A percentile compares a stretch with the other conserved stretches of the same genome.
These are phyloP conservation scores for Xylaria grammica DNA, from an alignment of 495 filamentous ascomycete species.

Conservation along the genomic window DNA sequence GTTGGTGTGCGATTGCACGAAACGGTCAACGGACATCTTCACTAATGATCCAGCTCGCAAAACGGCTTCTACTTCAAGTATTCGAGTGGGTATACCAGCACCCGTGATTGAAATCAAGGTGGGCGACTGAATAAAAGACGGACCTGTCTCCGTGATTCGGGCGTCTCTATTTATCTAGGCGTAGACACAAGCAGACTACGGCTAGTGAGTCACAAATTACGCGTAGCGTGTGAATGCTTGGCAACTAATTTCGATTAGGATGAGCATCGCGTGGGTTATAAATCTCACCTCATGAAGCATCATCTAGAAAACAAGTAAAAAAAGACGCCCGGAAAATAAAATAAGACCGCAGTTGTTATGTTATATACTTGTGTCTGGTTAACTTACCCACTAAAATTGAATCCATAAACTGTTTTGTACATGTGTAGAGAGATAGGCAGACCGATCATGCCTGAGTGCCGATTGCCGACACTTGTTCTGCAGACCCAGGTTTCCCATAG, in stretches of 20 bases:
- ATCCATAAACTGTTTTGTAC: conserved; percentile 19
- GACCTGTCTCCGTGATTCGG: not conserved
- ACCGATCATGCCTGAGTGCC: no score
- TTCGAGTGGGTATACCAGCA: no score
- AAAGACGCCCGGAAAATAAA: no score
- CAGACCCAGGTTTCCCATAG: not conserved
- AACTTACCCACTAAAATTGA: conserved; percentile 9
- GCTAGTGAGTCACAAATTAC: conserved; percentile 2
- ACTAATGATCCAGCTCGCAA: not conserved
- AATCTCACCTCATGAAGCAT: no score
- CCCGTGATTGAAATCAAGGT: not conserved
- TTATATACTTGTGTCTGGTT: conserved; percentile 4
- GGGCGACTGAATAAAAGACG: not conserved
- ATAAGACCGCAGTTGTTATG: conserved; percentile 8
- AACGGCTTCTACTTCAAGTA: not conserved
- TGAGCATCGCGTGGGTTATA: not conserved
- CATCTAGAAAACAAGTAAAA: no score
- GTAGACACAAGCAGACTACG: not conserved
- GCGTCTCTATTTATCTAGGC: not conserved
- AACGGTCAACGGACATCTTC: not conserved
- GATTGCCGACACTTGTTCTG: not conserved
- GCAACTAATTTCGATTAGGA: not conserved
- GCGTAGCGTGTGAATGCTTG: not conserved
- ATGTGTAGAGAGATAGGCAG: conserved; percentile 2
- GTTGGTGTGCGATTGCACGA: not conserved